Evolutionary conservation across 75 land plant genomes (phyloP).

Genomic region (Cupressus sempervirens): DNA sequence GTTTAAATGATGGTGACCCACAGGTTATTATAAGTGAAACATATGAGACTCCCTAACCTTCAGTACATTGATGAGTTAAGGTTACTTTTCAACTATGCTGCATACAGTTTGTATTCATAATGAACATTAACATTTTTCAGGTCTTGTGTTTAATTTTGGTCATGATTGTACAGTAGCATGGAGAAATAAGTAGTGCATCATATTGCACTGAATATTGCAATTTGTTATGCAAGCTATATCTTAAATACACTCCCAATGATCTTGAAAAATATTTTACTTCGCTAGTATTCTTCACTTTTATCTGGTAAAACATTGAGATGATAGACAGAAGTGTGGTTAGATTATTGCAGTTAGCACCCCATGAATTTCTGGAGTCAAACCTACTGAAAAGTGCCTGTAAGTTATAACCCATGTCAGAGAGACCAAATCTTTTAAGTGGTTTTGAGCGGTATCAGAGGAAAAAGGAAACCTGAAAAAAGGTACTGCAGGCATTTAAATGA

Average conservation of each 20-base stretch:
- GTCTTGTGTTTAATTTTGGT: neutral
- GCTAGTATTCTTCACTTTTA: neutral
- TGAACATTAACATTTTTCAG: neutral
- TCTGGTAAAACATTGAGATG: neutral
- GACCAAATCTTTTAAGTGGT: neutral
- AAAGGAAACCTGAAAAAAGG: neutral
- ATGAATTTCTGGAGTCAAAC: neutral
- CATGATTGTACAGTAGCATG: neutral
- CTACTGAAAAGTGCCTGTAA: neutral
- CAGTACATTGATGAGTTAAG: neutral
- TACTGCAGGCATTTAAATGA: neutral
- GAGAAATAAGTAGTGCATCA: neutral
- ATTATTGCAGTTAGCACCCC: neutral
- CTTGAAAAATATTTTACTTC: neutral
- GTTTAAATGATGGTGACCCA: neutral
- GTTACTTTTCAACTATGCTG: neutral
- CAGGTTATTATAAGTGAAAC: neutral
- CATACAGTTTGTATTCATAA: neutral
- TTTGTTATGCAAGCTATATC: neutral
- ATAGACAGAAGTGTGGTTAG: neutral
- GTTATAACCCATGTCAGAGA: neutral
- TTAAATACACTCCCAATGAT: neutral
- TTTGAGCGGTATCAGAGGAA: neutral
- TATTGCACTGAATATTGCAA: neutral
- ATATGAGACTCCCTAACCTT: neutral